Evolutionary conservation across 768 basidiomycete genomes (phyloP).

Genomic region (Leucocoprinus birnbaumii): DNA sequence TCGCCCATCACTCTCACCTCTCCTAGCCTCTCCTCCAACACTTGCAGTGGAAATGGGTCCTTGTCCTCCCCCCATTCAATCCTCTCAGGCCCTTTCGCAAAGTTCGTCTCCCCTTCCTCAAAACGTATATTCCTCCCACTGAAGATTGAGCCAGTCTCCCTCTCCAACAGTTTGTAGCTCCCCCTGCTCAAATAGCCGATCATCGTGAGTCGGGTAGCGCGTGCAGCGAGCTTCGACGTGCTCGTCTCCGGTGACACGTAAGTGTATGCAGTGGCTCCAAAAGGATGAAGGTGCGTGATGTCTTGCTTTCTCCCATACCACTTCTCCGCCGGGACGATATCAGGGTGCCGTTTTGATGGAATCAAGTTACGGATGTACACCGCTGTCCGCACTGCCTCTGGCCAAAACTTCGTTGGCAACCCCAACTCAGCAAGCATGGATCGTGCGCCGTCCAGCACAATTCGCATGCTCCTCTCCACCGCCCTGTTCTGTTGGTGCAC

Average conservation of each 20-base stretch:
- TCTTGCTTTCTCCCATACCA: slow-evolving; percentile 20
- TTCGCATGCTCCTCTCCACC: slow-evolving; percentile 24
- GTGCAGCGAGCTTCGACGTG: slow-evolving; percentile 10
- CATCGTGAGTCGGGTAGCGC: slow-evolving; percentile 18
- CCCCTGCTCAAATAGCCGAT: slow-evolving; percentile 20
- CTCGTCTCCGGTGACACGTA: slow-evolving; percentile 17
- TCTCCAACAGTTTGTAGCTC: slow-evolving; percentile 19
- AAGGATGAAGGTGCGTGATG: slow-evolving; percentile 24
- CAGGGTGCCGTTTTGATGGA: slow-evolving; percentile 12
- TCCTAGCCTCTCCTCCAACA: no score
- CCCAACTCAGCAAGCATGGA: slow-evolving; percentile 19
- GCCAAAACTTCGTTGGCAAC: slow-evolving; percentile 19
- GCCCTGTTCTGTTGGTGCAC: slow-evolving; percentile 28
- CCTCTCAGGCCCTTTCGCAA: not conserved
- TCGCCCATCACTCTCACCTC: no score
- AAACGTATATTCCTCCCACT: slow-evolving; percentile 20
- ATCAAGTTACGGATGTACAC: slow-evolving; percentile 14
- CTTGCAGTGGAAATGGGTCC: not conserved
- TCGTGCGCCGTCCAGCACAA: slow-evolving; percentile 20
- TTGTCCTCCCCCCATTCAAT: not conserved
- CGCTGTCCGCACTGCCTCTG: slow-evolving; percentile 8
- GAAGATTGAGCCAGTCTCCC: slow-evolving; percentile 11
- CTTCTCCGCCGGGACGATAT: slow-evolving; percentile 12
- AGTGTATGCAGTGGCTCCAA: slow-evolving; percentile 28
- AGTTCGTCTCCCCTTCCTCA: slow-evolving; percentile 19